Evolutionary conservation across 345 rosid species (phyloP), one percentile per base, ranked within the genome.

Genomic region (Excoecaria cochinchinensis): DNA sequence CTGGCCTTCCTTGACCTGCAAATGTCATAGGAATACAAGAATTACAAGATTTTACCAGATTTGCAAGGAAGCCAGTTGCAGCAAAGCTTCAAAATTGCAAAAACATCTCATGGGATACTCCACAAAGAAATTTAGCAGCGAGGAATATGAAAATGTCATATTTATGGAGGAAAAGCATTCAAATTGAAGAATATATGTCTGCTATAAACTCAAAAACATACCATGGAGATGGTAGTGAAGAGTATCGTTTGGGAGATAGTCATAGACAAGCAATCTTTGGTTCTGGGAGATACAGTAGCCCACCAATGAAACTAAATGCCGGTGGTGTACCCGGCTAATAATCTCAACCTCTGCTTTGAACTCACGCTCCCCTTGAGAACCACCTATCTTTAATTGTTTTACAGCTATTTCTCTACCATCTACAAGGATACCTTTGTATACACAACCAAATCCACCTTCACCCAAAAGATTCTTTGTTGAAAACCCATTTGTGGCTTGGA

Each of bases 371-470:
- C 99, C 99, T 67, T 95, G 99, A 44, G 95, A 88, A 71, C 98
- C 97, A 70, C 99, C 99, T 47, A 93, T 89, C 81, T 95, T 95
- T 56, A 95, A 85, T 84, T 95, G 98, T 78, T 95, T 95, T 56
- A 95, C 99, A 36, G 99, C 99, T 64, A 93, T 86, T 74, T 88
- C 96, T 84, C 95, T 88, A 74, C 92, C 94, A 72, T 95, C 97
- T 21, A 83, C 62, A 64, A 95, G 86, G 67, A 86, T 69, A 10
- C 99, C 99, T 91, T 93, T 95, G 82, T 93, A 91, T 31, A 95
- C 99, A 83, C 97, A 89, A 42, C 99, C 99, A 84, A 95, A 95
- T 39, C 99, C 99, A 78, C 99, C 99, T 89, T 95, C 97, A 64
- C 99, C 99, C 65, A 95, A 82, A 78, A 89, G 93, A 84, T 95